Percentiles rank a stretch among this genome's conserved stretches.
These are phyloP conservation scores for Stevia rebaudiana DNA, from an alignment of 140 eudicot species.

Conservation along the genomic window DNA sequence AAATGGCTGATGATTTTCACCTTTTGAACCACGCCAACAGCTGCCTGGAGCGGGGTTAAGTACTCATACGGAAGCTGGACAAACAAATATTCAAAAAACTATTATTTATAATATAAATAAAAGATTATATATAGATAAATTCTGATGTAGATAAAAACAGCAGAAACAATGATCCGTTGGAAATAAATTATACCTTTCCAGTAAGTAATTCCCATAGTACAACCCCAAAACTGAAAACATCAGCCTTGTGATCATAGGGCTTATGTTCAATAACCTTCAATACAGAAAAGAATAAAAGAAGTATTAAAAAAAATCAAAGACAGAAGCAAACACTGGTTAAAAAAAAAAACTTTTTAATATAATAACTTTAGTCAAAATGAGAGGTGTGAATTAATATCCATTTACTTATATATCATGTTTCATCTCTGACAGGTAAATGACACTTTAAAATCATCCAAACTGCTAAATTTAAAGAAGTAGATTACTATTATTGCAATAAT, in stretches of 20 bases:
- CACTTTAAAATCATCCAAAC: neutral
- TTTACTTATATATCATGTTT: neutral
- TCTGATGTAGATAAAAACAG: neutral
- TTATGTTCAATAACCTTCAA: slow-evolving; percentile 42
- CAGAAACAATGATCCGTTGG: neutral
- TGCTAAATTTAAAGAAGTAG: neutral
- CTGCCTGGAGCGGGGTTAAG: slow-evolving; percentile 89
- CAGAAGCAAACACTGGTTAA: neutral
- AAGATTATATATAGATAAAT: neutral
- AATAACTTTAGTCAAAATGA: neutral
- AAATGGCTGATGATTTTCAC: slow-evolving; percentile 31
- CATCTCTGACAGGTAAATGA: neutral
- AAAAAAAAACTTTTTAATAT: neutral
- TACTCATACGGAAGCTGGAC: slow-evolving; percentile 86
- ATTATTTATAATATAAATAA: too few species aligned
- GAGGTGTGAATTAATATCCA: neutral
- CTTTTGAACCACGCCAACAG: slow-evolving; percentile 97
- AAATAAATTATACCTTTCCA: slow-evolving; percentile 61
- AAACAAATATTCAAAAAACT: neutral
- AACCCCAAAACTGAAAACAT: slow-evolving; percentile 39
- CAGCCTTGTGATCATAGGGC: slow-evolving; percentile 44
- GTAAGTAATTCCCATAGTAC: slow-evolving; percentile 48
- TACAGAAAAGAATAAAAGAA: slow-evolving; percentile 12
- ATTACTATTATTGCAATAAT: neutral
- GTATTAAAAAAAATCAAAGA: slow-evolving; percentile 7